Evolutionary conservation across 805 yeast genomes (phyloP).

Genomic region (Sugiyamaella valdiviana): DNA sequence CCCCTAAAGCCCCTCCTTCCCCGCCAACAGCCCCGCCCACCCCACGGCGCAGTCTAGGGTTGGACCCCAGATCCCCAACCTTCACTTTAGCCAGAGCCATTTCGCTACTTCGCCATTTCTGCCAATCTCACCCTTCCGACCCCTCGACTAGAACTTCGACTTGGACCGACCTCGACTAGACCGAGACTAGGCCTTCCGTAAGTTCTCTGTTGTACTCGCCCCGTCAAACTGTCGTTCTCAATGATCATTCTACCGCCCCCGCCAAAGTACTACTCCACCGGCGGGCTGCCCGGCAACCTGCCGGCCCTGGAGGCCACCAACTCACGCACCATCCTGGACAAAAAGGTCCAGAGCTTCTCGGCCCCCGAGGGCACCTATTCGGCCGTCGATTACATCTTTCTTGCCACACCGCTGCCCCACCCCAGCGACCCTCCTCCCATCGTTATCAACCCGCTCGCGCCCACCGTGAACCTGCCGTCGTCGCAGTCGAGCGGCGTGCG

Average conservation of each 20-base stretch:
- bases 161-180: too few species aligned
- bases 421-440: constrained; percentile 32
- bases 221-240: not conserved
- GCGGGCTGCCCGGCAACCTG: constrained; percentile 13
- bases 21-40: constrained; percentile 1
- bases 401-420: constrained; percentile 37
- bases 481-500: constrained; percentile 21
- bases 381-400: constrained; percentile 26
- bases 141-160: too few species aligned
- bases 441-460: constrained; percentile 33
- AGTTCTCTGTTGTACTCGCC: too few species aligned
- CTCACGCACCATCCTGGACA: constrained; percentile 23
- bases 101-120: not conserved
- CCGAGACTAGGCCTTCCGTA: too few species aligned
- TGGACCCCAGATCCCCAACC: not conserved
- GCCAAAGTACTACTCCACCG: constrained; percentile 22
- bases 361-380: constrained; percentile 32
- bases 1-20: not conserved
- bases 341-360: constrained; percentile 19
- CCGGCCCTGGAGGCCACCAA: constrained; percentile 19
- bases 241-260: constrained; percentile 33
- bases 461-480: constrained; percentile 27
- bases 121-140: too few species aligned
- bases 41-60: not conserved
- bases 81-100: not conserved